Base-by-base conservation (phyloP, 108 stramenopile species). In the Cyclotella distinguenda region DNA sequence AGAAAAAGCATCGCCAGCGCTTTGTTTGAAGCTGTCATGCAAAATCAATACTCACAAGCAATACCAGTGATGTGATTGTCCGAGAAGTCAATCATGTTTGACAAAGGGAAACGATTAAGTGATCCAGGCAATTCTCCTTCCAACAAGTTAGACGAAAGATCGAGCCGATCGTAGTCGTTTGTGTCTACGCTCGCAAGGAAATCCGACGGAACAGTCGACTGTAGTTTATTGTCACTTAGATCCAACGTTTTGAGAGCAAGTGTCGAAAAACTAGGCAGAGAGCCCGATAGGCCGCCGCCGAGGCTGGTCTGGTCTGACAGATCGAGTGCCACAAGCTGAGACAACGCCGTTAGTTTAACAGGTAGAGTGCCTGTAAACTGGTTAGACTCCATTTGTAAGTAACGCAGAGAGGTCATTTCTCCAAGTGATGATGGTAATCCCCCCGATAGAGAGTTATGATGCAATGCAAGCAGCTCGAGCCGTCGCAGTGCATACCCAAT, bases 71-170 rank as follows among this genome's bases (percentile, higher is more conserved):
- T 67, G 15, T 74, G 54, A 60, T 88, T 88, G 52, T 76, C 81
- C 0, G 78, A 44, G 6, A 85, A 68, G 36, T 83, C 84, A 11
- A 88, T n/a, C n/a, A n/a, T 79, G 35, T 79, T 82, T 2, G 84
- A 43, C 16, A 71, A 21, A 19, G 66, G 36, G 36, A 88, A 76
- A 3, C 63, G 47, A 26, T 49, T 36, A 12, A 64, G 34, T 16
- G 35, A 51, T 21, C 0, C 23, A 4, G 63, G 63, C 25, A 51
- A 21, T 19, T 64, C 49, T 16, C 63, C 63, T 10, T 15, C 28
- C 4, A 64, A 38, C 1, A 39, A 32, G 27, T 64, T 64, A 0
- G 66, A 58, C 22, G 77, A 69, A 2, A 86, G 40, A 33, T 79
- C 57, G 25, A 62, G 50, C 9, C 44, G 40, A 18, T 53, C 34